phyloP scores from a whole-genome alignment of 495 filamentous ascomycete species.

The Geoglossum glabrum region DNA sequence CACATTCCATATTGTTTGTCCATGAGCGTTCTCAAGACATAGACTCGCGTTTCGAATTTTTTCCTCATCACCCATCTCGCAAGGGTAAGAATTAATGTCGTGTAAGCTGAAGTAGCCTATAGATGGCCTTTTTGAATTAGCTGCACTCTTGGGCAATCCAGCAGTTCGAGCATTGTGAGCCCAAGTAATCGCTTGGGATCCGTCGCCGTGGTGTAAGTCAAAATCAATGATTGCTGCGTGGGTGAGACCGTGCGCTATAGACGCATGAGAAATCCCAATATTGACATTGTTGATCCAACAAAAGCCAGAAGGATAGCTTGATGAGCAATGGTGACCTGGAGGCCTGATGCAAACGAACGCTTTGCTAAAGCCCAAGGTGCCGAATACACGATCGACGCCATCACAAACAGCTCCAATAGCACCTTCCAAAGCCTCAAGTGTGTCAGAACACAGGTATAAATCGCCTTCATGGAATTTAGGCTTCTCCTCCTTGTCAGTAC shows the following conservation, averaged over 20 bases:
- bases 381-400: conserved; percentile 70
- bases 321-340: conserved; percentile 87
- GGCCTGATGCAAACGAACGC: conserved; percentile 74
- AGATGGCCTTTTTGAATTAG: conserved; percentile 54
- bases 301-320: conserved; percentile 74
- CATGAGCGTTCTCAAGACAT: conserved; percentile 79
- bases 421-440: conserved; percentile 70
- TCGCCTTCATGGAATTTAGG: conserved; percentile 57
- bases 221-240: conserved; percentile 96
- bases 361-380: conserved; percentile 33
- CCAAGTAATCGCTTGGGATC: conserved; percentile 84
- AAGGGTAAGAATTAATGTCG: conserved; percentile 95
- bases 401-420: conserved; percentile 79
- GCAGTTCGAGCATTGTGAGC: conserved; percentile 48
- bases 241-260: conserved; percentile 61
- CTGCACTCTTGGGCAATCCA: conserved; percentile 38
- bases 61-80: conserved; percentile 69
- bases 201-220: conserved; percentile 91
- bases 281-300: conserved; percentile 99
- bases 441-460: conserved; percentile 73
- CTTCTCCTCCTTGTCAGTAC: conserved; percentile 23
- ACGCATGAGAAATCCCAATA: conserved; percentile 81
- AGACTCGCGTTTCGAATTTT: conserved; percentile 82
- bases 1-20: conserved; percentile 90
- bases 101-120: conserved; percentile 93